phyloP scores from a whole-genome alignment of 2,329 filamentous ascomycete genomes.

The Neoscytalidium dimidiatum region DNA sequence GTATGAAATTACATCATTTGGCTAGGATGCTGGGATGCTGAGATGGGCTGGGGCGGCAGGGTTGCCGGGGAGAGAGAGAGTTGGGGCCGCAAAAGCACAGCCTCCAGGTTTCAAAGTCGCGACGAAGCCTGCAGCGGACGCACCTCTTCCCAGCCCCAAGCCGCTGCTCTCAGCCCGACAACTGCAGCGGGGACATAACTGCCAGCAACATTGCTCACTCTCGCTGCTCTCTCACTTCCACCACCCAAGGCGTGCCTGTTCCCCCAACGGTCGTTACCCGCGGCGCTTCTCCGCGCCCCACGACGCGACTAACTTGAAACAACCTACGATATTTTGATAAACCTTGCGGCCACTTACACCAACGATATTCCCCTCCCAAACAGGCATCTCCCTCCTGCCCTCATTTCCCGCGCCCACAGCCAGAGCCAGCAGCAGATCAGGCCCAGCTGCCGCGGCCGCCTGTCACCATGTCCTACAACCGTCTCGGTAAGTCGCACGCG shows the following conservation, averaged over 20 bases:
- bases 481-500: constrained; percentile 45
- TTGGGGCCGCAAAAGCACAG: background rate
- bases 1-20: constrained; percentile 5
- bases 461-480: constrained; percentile 45
- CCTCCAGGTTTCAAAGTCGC: constrained; percentile 1
- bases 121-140: constrained; percentile 7
- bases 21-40: no score
- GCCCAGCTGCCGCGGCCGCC: constrained; percentile 4
- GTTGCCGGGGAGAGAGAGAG: background rate
- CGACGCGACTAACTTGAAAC: constrained; percentile 14
- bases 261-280: background rate
- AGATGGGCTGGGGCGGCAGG: background rate
- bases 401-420: constrained; percentile 14
- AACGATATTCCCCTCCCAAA: background rate
- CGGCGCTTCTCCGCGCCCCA: constrained; percentile 9
- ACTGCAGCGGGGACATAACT: background rate
- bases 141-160: background rate
- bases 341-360: constrained; percentile 1
- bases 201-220: background rate
- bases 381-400: constrained; percentile 13
- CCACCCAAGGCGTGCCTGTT: background rate
- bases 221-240: background rate
- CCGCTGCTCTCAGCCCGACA: background rate
- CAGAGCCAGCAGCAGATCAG: constrained; percentile 1
- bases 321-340: constrained; percentile 9